Base-by-base conservation (phyloP, 352 stramenopile genomes). In the Pythium rhizo-oryzae region DNA sequence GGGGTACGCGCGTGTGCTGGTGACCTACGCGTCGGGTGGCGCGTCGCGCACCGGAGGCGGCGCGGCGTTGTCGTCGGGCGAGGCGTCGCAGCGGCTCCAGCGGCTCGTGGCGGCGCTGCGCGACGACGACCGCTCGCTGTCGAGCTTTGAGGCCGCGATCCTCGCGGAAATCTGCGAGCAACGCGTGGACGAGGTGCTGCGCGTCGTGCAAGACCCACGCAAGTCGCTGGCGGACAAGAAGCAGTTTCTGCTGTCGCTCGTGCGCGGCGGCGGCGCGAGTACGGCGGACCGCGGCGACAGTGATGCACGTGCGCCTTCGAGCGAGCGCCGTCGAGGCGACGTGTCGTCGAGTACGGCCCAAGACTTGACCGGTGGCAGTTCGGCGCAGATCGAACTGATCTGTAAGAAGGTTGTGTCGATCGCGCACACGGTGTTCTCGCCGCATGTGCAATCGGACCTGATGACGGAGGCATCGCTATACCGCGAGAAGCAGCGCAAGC, bases 351-450 rank as follows among this genome's bases (percentile, higher is more conserved):
- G 44, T 25, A n/a, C 44, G 16, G 39, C 12, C 16, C 12, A 24
- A 9, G 44, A 51, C 19, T 25, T n/a, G 19, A 11, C 44, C 7
- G n/a, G 44, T 13, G 67, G 57, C 21, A 62, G 44, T 18, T 64
- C 59, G 16, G 71, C 79, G 15, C 73, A 84, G n/a, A 64, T 70
- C 0, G 76, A 87, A 62, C 33, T 87, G 12, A 72, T 92, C 63
- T 74, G 71, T 64, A 82, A 80, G 54, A 89, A 85, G 66, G 70
- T 90, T 21, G 71, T 78, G 23, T 64, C 73, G 21, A 85, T 92
- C 53, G 84, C 77, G 16, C 69, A 69, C n/a, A 80, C 60, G 54
- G 79, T 86, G 8, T 88, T 84, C 47, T 86, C 79, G 21, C 77
- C 79, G 8, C 74, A 87, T 54, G 77, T 85, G 47, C 84, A 90